Evolutionary conservation across 768 basidiomycete species (phyloP), one percentile per base, ranked within the genome.

Genomic region (Kwoniella pini): DNA sequence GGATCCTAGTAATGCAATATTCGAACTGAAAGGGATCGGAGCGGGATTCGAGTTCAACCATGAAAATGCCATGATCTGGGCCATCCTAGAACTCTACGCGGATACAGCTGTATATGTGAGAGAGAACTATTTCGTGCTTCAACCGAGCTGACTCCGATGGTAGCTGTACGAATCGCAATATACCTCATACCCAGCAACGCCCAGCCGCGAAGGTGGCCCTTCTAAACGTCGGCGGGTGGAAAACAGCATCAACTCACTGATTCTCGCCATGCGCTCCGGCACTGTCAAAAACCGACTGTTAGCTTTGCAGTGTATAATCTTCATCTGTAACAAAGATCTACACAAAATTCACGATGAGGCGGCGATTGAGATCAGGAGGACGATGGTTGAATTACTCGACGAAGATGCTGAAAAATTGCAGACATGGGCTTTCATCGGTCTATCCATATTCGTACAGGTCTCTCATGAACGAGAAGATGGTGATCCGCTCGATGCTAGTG

Each of bases 251-350:
- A 39, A 24, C 24, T 40, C 57, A 38, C 48, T 72, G 4, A 22
- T 68, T 7, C 12, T 33, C 6, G 42, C 43, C 6, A 36, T 62
- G 22, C 50, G 38, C 0, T 24, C n/a, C 19, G 69, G 68, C 4
- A 21, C 54, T 1, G 24, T 31, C n/a, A 39, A 39, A 13, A 31
- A 50, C 63, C 83, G 77, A 80, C 79, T 81, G 83, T 57, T 72
- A 11, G 42, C 46, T 65, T 79, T 95, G 1, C 92, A 96, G 77
- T 81, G 86, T 10, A 81, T 96, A 2, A 84, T 94, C 22, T 96
- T 97, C 80, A 81, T 96, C 73, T 83, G 93, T 62, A 86, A 89
- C 67, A 82, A 85, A 24, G 86, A 94, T 72, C 92, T 90, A 90
- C 26, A 65, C 13, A 72, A 81, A 22, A 77, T 96, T 22, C 86